Conservation (phyloP, 768 basidiomycete genomes). For the Macrolepiota dolichaula region DNA sequence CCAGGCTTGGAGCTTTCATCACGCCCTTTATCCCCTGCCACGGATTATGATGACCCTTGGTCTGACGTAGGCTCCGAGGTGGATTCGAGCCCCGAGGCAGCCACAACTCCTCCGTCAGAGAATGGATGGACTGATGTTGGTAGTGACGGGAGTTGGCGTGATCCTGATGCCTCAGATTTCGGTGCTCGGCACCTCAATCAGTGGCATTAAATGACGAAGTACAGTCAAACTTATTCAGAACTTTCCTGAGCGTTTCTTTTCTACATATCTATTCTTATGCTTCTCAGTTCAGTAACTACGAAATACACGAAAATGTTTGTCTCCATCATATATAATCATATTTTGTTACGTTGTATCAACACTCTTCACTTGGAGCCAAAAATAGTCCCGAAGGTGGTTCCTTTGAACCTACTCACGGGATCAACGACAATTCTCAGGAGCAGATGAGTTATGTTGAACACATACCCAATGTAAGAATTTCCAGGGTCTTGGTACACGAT, state of each 20-base stretch:
- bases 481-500: conserved; percentile 58
- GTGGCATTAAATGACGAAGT: not conserved
- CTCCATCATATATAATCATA: not conserved
- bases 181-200: conserved; percentile 26
- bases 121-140: conserved; percentile 28
- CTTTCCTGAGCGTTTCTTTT: not conserved
- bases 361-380: not conserved
- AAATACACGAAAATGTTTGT: conserved; percentile 11
- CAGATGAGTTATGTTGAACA: not conserved
- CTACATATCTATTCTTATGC: not conserved
- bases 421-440: not conserved
- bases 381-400: conserved; percentile 45
- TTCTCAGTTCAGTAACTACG: not conserved
- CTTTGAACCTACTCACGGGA: conserved; percentile 30
- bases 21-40: conserved; percentile 8
- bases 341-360: not conserved
- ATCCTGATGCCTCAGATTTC: conserved; percentile 23
- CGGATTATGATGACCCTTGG: conserved; percentile 30
- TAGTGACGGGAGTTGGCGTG: conserved; percentile 7
- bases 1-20: not conserved
- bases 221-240: not conserved
- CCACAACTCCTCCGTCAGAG: conserved; percentile 25
- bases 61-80: conserved; percentile 19
- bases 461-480: conserved; percentile 43
- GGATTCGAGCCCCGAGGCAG: conserved; percentile 13